These are phyloP conservation scores for Tephrocybe sp. DNA, from an alignment of 768 basidiomycete genomes.

Conservation along the genomic window DNA sequence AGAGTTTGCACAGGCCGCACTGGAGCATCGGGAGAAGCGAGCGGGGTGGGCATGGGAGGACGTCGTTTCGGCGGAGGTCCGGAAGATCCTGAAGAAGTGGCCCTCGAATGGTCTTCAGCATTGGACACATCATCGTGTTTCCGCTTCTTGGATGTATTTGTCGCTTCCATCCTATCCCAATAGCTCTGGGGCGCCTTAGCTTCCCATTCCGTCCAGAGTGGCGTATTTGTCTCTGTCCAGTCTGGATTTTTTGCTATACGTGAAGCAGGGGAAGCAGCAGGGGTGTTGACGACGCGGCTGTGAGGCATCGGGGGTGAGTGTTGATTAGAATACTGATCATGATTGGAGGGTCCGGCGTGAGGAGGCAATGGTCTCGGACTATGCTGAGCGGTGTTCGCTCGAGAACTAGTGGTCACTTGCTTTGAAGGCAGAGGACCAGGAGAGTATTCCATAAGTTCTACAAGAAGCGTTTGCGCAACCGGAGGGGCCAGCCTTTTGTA, in stretches of 20 bases:
- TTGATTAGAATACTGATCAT: conserved; percentile 14
- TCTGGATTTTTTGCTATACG: too few relatives aligned
- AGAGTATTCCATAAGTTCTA: conserved; percentile 68
- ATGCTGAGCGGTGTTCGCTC: conserved; percentile 22
- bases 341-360: conserved; percentile 16
- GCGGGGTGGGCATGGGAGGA: conserved; percentile 26
- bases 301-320: conserved; percentile 18
- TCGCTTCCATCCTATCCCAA: too few relatives aligned
- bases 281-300: conserved; percentile 10
- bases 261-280: conserved; percentile 17
- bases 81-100: conserved; percentile 24
- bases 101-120: conserved; percentile 22
- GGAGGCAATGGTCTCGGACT: conserved; percentile 14
- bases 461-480: conserved; percentile 65
- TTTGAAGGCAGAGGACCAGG: conserved; percentile 47
- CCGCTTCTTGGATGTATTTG: conserved; percentile 43
- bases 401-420: conserved; percentile 21
- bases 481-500: conserved; percentile 68
- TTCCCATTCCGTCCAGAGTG: too few relatives aligned
- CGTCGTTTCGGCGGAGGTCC: conserved; percentile 37
- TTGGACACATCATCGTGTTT: conserved; percentile 39
- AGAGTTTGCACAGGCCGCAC: conserved; percentile 45
- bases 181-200: too few relatives aligned
- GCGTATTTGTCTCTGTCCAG: too few relatives aligned
- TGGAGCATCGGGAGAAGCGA: conserved; percentile 22